phyloP scores from a whole-genome alignment of 2,329 filamentous ascomycete species.

The Alternaria ventricosa region DNA sequence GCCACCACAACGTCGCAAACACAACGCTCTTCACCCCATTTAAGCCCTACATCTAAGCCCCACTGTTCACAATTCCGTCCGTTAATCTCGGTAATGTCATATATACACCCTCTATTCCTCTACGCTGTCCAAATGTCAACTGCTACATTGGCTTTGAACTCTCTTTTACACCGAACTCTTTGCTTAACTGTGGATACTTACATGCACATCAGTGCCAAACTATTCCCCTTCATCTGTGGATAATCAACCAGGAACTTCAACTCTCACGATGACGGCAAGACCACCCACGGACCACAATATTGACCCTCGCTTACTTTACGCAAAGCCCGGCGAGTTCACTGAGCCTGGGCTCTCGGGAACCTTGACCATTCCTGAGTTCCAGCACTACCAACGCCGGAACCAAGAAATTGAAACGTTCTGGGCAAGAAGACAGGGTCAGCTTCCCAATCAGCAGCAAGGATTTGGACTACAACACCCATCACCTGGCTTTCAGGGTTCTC shows the following conservation, averaged over 20 bases:
- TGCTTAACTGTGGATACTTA: background rate
- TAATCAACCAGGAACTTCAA: background rate
- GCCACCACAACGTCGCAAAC: background rate
- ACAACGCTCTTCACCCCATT: background rate
- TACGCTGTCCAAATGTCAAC: background rate
- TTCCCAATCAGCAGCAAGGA: background rate
- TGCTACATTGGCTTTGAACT: background rate
- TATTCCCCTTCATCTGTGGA: background rate
- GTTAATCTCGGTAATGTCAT: background rate
- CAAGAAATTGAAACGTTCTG: background rate
- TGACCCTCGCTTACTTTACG: slow-evolving; percentile 19
- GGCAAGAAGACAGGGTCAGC: background rate
- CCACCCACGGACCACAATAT: background rate
- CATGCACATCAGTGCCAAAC: background rate
- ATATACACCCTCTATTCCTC: background rate
- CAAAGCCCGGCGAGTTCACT: slow-evolving; percentile 14
- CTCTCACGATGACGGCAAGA: too few relatives aligned
- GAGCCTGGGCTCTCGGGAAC: background rate
- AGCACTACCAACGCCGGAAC: slow-evolving; percentile 13
- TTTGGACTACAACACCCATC: background rate
- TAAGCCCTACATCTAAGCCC: background rate
- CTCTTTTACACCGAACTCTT: background rate
- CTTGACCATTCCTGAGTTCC: slow-evolving; percentile 8
- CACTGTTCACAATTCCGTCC: background rate
- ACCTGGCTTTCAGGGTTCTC: background rate